Base-by-base conservation (phyloP, 768 basidiomycete species). In the Hygrophoropsis aurantiaca region DNA sequence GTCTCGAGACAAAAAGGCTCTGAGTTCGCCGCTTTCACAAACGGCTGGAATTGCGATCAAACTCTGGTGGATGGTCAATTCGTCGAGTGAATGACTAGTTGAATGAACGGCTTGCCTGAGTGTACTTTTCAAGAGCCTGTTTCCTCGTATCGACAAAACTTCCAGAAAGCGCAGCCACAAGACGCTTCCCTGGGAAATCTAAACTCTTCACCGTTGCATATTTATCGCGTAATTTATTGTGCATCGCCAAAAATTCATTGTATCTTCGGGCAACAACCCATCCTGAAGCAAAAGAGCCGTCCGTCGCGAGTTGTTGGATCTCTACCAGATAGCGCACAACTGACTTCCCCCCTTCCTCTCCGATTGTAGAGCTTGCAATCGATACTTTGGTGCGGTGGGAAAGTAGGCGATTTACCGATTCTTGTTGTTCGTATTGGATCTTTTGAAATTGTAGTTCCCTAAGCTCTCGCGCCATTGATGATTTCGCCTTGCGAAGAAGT, bases 241-340 rank as follows among this genome's bases (percentile, higher is more conserved):
- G 90, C 77, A 97, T 85, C 44, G 79, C 85, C 52, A 87, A 78
- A 64, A 99, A 99, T 60, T 98, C 94, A 64, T 94, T 97, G 67
- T 97, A 99, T 50, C 97, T 74, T 54, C 94, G 74, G 8, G 93
- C 90, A 6, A 97, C 85, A 25, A 94, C 85, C 97, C 97, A 99
- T 0, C 90, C 92, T 0, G 88, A 87, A 3, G 82, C 73, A 62
- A 88, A 85, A 33, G 75, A 80, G 7, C 88, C 91, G 58, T 94
- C 90, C 0, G 69, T 66, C n/a, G 79, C 85, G 24, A 91, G 73
- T 54, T 97, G 94, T 61, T 92, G 90, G 3, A 99, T 84, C 66
- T 97, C 91, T 37, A 98, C 76, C 26, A 95, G 79, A 60, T 97
- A 97, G 24, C 93, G 80, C 34, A 94, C 91, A 18, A 97, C 90